Base-by-base conservation (phyloP, 2,329 filamentous ascomycete genomes). In the Lachnellula occidentalis region DNA sequence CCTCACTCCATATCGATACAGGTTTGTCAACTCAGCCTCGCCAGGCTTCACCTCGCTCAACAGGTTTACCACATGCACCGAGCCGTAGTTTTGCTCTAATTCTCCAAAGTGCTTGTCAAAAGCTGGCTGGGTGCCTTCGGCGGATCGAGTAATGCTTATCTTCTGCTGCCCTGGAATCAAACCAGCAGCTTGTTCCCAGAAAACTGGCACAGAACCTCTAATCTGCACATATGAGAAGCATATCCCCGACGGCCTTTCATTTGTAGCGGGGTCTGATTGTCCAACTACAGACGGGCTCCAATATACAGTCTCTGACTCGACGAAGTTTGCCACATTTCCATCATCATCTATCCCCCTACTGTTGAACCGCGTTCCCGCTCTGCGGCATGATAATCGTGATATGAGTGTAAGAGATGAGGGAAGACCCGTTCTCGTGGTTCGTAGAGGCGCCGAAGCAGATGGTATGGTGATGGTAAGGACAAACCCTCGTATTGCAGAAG, bases 311-410 rank as follows among this genome's bases (percentile, higher is more conserved):
- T 99, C 94, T 0, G 91, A 94, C 72, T 99, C 94, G n/a, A 97
- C 94, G 71, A 96, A 99, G 71, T 99, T 99, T 57, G 94, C 92
- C 27, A 97, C 94, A 65, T 97, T 90, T 14, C 94, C 94, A 67
- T 97, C 91, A 69, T 99, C 94, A 67, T 99, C 94, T 60, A 99
- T 96, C 39, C 94, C 94, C 62, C 94, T 82, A n/a, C 92, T 87
- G 70, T 97, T 97, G 77, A 97, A 99, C 41, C 94, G 82, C 15
- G 94, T 99, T 21, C 94, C 94, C 17, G 94, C 94, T 73, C 92
- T 83, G 63, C 85, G 81, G 67, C 92, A 97, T 2, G 94, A 97
- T 37, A 97, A 77, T 34, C 94, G 83, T 1, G 94, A 97, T 58
- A 97, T 94, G 21, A 97, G 78, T 0, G 92, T 96, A 64, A 99